Evolutionary conservation across 495 filamentous ascomycete genomes (phyloP).

Genomic region (Hypomontagnella submonticulosa): DNA sequence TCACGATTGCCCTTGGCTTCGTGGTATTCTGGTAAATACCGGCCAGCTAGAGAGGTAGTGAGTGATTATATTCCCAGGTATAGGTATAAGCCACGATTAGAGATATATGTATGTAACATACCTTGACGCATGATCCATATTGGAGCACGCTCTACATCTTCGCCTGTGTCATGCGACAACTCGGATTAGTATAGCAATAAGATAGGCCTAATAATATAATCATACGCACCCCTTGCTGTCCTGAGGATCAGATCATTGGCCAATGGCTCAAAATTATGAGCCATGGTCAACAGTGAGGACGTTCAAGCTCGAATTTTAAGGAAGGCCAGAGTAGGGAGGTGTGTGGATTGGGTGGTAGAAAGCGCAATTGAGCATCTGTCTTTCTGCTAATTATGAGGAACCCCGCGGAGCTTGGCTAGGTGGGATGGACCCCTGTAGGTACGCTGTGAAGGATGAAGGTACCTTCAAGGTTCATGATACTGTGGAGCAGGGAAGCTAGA

Average conservation of each 20-base stretch:
- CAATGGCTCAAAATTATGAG: conserved; percentile 76
- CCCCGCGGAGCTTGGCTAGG: conserved; percentile 32
- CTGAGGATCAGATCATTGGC: conserved; percentile 91
- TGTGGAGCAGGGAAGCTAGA: conserved; percentile 3
- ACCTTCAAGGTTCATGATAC: background rate
- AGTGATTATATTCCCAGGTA: conserved; percentile 6
- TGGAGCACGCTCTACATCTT: conserved; percentile 89
- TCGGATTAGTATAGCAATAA: conserved; percentile 49
- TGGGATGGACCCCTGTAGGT: conserved; percentile 41
- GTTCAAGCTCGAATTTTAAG: background rate
- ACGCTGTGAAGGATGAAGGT: conserved; percentile 6
- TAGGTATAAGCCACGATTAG: background rate
- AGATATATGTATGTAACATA: conserved; percentile 48
- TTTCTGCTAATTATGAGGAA: background rate
- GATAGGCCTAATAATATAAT: conserved; percentile 6
- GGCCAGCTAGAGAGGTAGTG: conserved; percentile 72
- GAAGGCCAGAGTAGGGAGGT: background rate
- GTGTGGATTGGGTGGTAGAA: background rate
- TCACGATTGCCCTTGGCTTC: conserved; percentile 87
- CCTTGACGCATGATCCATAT: conserved; percentile 99
- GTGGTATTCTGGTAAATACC: conserved; percentile 98
- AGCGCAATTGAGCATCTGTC: background rate
- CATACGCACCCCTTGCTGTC: conserved; percentile 79
- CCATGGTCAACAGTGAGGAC: conserved; percentile 56
- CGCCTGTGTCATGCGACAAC: conserved; percentile 63